phyloP scores from a whole-genome alignment of 768 basidiomycete species.

The Dendrothele bispora region DNA sequence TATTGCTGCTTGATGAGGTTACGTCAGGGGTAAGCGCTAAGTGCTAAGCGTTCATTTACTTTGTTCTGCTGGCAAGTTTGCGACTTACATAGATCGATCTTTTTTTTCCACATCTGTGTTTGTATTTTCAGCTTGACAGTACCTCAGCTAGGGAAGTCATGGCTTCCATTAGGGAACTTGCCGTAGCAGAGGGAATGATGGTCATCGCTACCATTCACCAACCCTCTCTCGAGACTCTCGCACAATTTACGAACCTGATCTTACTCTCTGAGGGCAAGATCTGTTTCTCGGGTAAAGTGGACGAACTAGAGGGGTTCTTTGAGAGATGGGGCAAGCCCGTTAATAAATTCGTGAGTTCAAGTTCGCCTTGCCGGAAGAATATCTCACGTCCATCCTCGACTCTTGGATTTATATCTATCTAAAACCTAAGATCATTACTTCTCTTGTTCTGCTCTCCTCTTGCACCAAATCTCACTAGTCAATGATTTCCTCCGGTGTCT shows the following conservation, averaged over 20 bases:
- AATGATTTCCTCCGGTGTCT: no score
- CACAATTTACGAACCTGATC: conserved; percentile 58
- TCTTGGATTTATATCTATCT: no score
- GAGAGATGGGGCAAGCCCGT: conserved; percentile 40
- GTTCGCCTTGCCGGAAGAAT: no score
- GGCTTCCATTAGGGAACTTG: conserved; percentile 42
- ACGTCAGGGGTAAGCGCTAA: conserved; percentile 43
- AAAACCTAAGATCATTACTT: no score
- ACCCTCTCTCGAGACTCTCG: conserved; percentile 58
- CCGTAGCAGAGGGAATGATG: conserved; percentile 48
- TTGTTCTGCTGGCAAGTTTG: no score
- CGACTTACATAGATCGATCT: no score
- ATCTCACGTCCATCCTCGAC: no score
- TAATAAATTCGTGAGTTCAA: conserved; percentile 29
- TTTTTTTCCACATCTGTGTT: no score
- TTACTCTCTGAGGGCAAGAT: conserved; percentile 54
- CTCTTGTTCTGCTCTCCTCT: no score
- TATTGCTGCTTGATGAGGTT: conserved; percentile 65
- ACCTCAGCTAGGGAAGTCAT: conserved; percentile 44
- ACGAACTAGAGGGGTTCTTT: conserved; percentile 37
- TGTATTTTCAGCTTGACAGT: conserved; percentile 49
- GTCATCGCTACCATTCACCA: conserved; percentile 71
- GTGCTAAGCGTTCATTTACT: background rate
- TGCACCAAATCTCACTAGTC: no score
- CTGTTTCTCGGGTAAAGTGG: conserved; percentile 44